Evolutionary conservation across 169 alveolate genomes (phyloP), one percentile per base, ranked within the genome.

Genomic region (Neospora caninum): DNA sequence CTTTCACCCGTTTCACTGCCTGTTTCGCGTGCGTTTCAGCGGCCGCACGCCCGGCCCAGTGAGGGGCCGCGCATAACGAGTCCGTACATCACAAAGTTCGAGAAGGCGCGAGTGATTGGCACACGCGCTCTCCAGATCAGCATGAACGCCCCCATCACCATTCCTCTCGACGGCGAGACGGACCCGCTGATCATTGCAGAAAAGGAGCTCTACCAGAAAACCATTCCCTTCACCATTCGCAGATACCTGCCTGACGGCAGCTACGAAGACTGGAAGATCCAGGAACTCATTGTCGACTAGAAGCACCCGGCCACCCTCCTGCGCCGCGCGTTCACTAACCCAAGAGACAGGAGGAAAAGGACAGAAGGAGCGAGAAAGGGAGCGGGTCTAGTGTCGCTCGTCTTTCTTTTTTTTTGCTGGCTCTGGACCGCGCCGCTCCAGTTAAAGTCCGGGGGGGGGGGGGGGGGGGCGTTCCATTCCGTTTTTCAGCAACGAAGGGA

Each of bases 31-130:
- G 16, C 38, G 27, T 53, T 36, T 58, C 88, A 93, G 93, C 88
- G 93, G 0, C 94, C 91, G 45, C 86, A 92, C 42, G 94, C 93
- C 22, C 91, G 86, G 83, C 95, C 96, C 25, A 80, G 95, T 36
- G 96, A 93, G 43, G 97, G 97, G 9, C 97, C 97, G 43, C 82
- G 97, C 39, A 88, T 92, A 39, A 94, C 97, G 67, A 96, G 95
- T 45, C 97, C 97, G 7, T 96, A 84, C 93, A 73, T 96, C 70
- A 96, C 97, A n/a, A 96, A 96, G 96, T 99, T 98, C 96, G 99
- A 99, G 97, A 98, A 98, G 97, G 99, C 99, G 34, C 98, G 99
- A 95, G 97, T 99, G 80, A 98, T 99, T 70, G 99, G 99, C 27
- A 99, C 99, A 0, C 96, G 99, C 91, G 99, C 99, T 31, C 96